These are phyloP conservation scores for Rhynchosporium secalis DNA, from an alignment of 2,329 filamentous ascomycete genomes.

Conservation along the genomic window DNA sequence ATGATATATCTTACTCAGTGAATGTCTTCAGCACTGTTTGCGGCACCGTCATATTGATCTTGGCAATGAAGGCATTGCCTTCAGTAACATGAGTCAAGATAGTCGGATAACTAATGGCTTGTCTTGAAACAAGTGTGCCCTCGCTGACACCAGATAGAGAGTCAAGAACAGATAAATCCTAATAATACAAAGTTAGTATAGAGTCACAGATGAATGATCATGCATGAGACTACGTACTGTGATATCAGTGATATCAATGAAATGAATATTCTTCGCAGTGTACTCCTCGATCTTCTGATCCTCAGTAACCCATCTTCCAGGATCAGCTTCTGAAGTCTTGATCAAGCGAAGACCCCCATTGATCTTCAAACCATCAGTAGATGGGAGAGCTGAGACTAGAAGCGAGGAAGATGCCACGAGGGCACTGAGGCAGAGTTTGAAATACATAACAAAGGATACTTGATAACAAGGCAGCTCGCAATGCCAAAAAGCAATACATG, in stretches of 20 bases:
- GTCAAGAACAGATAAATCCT: constrained; percentile 10
- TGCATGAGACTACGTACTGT: constrained; percentile 4
- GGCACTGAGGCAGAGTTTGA: constrained; percentile 3
- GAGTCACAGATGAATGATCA: not conserved
- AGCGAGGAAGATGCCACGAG: constrained; percentile 11
- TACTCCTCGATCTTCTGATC: constrained; percentile 25
- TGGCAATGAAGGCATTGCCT: constrained; percentile 15
- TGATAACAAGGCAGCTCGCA: not conserved
- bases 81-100: constrained; percentile 14
- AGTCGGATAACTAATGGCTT: constrained; percentile 20
- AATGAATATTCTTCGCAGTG: constrained; percentile 22
- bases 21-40: constrained; percentile 15
- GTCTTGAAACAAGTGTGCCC: not conserved
- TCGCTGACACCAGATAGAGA: not conserved
- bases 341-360: constrained; percentile 19
- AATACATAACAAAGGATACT: constrained; percentile 3
- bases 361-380: constrained; percentile 3
- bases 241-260: constrained; percentile 28
- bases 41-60: constrained; percentile 14
- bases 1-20: constrained; percentile 12
- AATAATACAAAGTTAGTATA: not conserved
- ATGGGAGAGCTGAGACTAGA: constrained; percentile 10
- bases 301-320: constrained; percentile 23
- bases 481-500: not conserved
- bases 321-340: constrained; percentile 23